These are phyloP conservation scores for Scortechinia acanthostroma DNA, from an alignment of 2,329 filamentous ascomycete genomes.

Conservation along the genomic window DNA sequence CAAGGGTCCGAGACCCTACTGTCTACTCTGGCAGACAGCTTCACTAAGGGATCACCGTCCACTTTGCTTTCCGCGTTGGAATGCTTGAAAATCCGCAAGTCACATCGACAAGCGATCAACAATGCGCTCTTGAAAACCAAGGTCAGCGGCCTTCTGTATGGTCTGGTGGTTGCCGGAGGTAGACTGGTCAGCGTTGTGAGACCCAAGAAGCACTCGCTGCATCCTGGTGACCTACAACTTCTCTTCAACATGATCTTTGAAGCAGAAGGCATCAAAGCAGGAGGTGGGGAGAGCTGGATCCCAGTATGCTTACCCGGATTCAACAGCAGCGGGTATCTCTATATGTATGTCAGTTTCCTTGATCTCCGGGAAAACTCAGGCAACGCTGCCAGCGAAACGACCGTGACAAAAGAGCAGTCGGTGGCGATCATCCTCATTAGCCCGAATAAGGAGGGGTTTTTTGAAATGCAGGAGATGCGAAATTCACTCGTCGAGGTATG, in stretches of 20 bases:
- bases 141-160: constrained; percentile 77
- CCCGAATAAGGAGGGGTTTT: constrained; percentile 88
- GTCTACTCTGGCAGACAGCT: constrained; percentile 87
- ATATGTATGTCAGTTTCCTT: constrained; percentile 98
- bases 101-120: constrained; percentile 79
- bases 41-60: constrained; percentile 85
- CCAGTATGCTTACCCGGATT: constrained; percentile 92
- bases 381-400: constrained; percentile 51
- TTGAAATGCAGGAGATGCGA: constrained; percentile 71
- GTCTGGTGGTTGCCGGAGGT: constrained; percentile 84
- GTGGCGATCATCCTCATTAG: constrained; percentile 92
- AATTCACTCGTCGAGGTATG: constrained; percentile 37
- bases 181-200: constrained; percentile 89
- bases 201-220: constrained; percentile 88
- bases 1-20: constrained; percentile 87
- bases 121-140: constrained; percentile 75
- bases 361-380: constrained; percentile 38
- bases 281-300: constrained; percentile 92
- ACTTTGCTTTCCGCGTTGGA: constrained; percentile 83
- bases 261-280: constrained; percentile 82
- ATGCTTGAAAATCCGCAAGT: constrained; percentile 84
- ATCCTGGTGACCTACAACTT: constrained; percentile 88
- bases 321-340: constrained; percentile 91
- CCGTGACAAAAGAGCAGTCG: constrained; percentile 62
- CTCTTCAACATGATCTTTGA: constrained; percentile 99